These are phyloP conservation scores for Platanthera guangdongensis DNA, from an alignment of 106 monocot genomes.

Conservation along the genomic window DNA sequence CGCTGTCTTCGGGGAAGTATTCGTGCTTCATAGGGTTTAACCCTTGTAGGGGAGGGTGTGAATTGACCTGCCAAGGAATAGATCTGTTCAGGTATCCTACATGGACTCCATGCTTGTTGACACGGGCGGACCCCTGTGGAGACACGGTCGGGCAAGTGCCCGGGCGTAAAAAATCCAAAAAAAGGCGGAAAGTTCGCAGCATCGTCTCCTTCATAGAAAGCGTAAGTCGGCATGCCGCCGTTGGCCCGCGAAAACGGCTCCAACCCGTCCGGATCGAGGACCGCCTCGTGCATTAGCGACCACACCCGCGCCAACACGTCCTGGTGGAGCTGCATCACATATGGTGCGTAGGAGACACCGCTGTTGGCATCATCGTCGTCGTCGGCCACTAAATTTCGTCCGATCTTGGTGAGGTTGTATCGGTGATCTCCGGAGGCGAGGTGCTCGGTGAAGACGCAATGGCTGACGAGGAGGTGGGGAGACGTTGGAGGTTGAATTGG, in stretches of 20 bases:
- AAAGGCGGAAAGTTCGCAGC: slow-evolving; percentile 27
- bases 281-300: slow-evolving; percentile 54
- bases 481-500: slow-evolving; percentile 43
- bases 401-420: slow-evolving; percentile 51
- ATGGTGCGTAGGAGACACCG: slow-evolving; percentile 45
- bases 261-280: slow-evolving; percentile 51
- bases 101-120: no score
- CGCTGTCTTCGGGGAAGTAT: no score
- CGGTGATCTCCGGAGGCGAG: slow-evolving; percentile 10
- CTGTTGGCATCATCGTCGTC: slow-evolving; percentile 6
- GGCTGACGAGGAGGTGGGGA: slow-evolving; percentile 67
- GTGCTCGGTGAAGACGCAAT: slow-evolving; percentile 58
- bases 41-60: no score
- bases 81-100: no score
- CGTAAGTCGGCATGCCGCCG: slow-evolving; percentile 56
- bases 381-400: slow-evolving; percentile 33
- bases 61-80: no score
- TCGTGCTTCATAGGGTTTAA: no score
- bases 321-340: slow-evolving; percentile 88
- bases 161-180: no score
- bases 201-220: slow-evolving; percentile 49
- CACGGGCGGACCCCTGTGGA: no score
- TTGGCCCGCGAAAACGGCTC: slow-evolving; percentile 60
- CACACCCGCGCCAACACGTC: slow-evolving; percentile 63
- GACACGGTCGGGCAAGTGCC: no score